These are phyloP conservation scores for Populus tremula DNA, from an alignment of 345 rosid species.

Conservation along the genomic window DNA sequence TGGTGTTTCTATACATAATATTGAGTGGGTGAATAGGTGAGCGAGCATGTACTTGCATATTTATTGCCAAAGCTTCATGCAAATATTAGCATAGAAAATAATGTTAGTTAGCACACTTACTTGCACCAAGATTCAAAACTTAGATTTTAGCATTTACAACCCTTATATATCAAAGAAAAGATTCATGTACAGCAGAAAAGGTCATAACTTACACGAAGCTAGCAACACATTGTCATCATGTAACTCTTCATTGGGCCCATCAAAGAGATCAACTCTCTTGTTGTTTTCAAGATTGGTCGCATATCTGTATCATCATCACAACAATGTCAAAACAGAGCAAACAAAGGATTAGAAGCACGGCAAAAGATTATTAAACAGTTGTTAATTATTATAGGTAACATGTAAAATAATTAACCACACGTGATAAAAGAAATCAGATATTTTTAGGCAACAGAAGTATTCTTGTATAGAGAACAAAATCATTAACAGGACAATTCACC, in stretches of 20 bases:
- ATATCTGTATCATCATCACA: conserved; percentile 46
- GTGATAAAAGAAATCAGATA: background rate
- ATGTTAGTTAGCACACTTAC: background rate
- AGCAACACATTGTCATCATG: conserved; percentile 79
- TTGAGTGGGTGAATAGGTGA: background rate
- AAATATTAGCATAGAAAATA: background rate
- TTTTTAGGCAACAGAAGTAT: background rate
- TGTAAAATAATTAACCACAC: background rate
- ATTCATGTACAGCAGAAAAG: background rate
- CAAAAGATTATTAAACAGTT: background rate
- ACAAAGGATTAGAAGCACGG: conserved; percentile 3
- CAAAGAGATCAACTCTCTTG: conserved; percentile 86
- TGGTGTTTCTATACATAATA: background rate
- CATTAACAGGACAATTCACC: background rate
- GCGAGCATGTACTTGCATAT: background rate
- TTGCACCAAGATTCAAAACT: background rate
- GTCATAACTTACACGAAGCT: conserved; percentile 66
- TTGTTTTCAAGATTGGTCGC: conserved; percentile 73
- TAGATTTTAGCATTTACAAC: background rate
- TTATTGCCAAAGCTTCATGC: background rate
- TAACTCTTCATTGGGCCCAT: conserved; percentile 75
- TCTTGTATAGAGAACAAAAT: background rate
- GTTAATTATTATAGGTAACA: background rate
- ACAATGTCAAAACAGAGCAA: conserved; percentile 16
- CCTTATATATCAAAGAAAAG: background rate